Percentiles rank a stretch among this genome's conserved stretches.
These are phyloP conservation scores for Hysterangium stoloniferum DNA, from an alignment of 768 basidiomycete species.

Conservation along the genomic window DNA sequence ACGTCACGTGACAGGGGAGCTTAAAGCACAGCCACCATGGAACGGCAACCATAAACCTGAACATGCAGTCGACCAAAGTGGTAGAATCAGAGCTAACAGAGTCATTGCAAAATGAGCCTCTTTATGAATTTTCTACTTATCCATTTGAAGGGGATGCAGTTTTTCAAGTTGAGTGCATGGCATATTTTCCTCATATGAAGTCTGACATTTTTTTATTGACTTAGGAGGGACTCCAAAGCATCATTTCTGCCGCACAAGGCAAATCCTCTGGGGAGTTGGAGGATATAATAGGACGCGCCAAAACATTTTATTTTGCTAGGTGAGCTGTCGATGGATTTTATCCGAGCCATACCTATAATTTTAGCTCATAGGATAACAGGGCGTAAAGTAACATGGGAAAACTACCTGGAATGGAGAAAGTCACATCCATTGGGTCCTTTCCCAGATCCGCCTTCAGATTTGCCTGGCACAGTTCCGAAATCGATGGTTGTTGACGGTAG, in stretches of 20 bases:
- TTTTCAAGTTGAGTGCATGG: neutral
- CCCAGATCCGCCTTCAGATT: too few relatives aligned
- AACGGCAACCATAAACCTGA: too few relatives aligned
- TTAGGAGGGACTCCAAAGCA: constrained; percentile 3
- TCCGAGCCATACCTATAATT: neutral
- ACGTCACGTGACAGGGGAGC: too few relatives aligned
- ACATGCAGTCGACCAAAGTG: too few relatives aligned
- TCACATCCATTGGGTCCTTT: too few relatives aligned
- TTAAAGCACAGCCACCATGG: too few relatives aligned
- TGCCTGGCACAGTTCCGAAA: neutral
- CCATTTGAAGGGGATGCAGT: constrained; percentile 1
- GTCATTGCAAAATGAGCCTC: neutral
- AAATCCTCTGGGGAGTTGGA: constrained; percentile 4
- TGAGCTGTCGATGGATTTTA: neutral
- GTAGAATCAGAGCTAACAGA: too few relatives aligned
- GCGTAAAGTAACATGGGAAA: neutral
- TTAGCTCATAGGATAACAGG: neutral
- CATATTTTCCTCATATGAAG: neutral
- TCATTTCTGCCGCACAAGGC: neutral
- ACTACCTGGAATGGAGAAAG: constrained; percentile 9
- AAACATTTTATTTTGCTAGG: constrained; percentile 11
- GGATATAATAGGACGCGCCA: constrained; percentile 8
- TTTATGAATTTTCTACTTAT: constrained; percentile 6
- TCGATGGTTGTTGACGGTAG: too few relatives aligned
- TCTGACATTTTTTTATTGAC: neutral